Evolutionary conservation across 2,329 filamentous ascomycete genomes (phyloP), one percentile per base, ranked within the genome.

Genomic region (Paraconiothyrium sp.): DNA sequence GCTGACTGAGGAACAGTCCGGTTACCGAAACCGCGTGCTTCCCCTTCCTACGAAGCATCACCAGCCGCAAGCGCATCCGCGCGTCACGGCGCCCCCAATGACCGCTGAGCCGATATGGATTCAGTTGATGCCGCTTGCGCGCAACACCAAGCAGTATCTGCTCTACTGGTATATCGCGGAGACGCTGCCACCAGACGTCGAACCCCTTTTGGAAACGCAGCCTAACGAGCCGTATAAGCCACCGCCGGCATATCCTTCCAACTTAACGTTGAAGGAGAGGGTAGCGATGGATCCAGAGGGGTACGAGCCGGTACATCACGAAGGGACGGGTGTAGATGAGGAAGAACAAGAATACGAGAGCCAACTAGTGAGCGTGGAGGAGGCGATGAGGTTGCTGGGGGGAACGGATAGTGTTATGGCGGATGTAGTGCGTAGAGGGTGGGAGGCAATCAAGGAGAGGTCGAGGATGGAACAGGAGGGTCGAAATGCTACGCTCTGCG

Each of bases 101-200:
- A 80, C 70, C 1, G 80, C 76, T 0, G 83, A 85, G 59, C 78
- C 83, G 0, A 66, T 84, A 2, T 84, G 81, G 78, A 81, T 79
- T 60, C 78, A 84, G 62, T 55, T 84, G 41, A 61, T 82, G 57
- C 81, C 81, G 1, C 55, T 81, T 48, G 68, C 61, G 1, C 58
- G 69, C 27, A 41, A 51, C 2, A 57, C 66, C 2, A 70, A 63
- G 22, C 82, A 84, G 66, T 84, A 84, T 59, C 64, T 83, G 10
- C 69, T 83, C 4, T 82, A 79, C 64, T 84, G 82, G 82, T 83
- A 83, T 63, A 75, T 81, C 37, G 79, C 80, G 2, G 82, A 84
- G 63, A 83, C 81, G 0, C 68, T 84, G 4, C 79, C 82, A 1
- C 80, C 79, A 2, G 66, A 67, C 8, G 57, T 78, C 4, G 77